Percentiles rank a stretch among this genome's conserved stretches.
Conservation (phyloP, 2,329 filamentous ascomycete genomes). For the Aspergillus sp. region DNA sequence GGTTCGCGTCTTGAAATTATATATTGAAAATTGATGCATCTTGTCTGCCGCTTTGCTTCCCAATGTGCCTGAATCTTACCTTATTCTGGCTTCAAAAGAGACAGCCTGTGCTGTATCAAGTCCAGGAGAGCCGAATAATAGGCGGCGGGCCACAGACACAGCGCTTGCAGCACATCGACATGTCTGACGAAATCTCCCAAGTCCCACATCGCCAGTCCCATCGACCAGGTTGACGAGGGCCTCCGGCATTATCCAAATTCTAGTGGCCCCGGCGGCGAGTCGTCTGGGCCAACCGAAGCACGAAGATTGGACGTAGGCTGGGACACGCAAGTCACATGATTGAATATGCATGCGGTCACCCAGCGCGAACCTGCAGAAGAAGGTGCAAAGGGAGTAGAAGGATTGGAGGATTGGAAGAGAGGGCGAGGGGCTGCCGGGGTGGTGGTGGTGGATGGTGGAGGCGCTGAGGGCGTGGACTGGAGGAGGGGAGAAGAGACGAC, state of each 20-base stretch:
- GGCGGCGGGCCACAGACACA: slow-evolving; percentile 25
- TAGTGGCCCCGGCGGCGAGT: slow-evolving; percentile 22
- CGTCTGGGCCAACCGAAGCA: slow-evolving; percentile 26
- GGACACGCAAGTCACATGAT: slow-evolving; percentile 44
- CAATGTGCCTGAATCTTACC: slow-evolving; percentile 10
- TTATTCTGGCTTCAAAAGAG: slow-evolving; percentile 6
- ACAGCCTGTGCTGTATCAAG: slow-evolving; percentile 21
- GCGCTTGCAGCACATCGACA: slow-evolving; percentile 32
- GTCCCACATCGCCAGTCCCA: slow-evolving; percentile 27
- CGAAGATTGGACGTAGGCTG: slow-evolving; percentile 32
- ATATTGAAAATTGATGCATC: slow-evolving; percentile 31
- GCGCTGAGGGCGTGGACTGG: slow-evolving; percentile 10
- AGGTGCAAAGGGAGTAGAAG: slow-evolving; percentile 17
- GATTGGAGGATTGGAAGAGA: slow-evolving; percentile 34
- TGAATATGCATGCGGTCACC: slow-evolving; percentile 37
- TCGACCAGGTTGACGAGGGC: slow-evolving; percentile 31
- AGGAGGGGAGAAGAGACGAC: slow-evolving; percentile 11
- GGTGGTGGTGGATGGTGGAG: slow-evolving; percentile 11
- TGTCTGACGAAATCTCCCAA: slow-evolving; percentile 38
- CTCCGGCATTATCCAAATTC: slow-evolving; percentile 28
- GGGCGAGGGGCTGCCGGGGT: slow-evolving; percentile 19
- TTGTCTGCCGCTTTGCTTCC: slow-evolving; percentile 16
- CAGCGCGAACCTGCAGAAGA: slow-evolving; percentile 38
- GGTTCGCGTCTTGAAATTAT: slow-evolving; percentile 9
- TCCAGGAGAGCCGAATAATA: slow-evolving; percentile 20